Conservation (phyloP, 2,329 filamentous ascomycete species). For the Claviceps capensis region DNA sequence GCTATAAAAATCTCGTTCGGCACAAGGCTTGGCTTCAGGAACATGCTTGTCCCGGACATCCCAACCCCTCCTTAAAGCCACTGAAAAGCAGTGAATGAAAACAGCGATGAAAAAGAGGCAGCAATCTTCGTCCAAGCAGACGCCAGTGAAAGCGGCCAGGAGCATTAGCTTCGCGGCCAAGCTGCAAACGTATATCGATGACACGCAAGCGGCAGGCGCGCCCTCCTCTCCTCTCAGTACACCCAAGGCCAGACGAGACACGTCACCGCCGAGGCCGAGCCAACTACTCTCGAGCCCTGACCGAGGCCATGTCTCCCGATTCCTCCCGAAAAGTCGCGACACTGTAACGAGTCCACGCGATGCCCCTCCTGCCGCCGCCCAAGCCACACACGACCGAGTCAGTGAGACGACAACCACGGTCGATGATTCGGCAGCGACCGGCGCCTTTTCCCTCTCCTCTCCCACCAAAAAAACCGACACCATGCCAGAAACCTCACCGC, state of each 20-base stretch:
- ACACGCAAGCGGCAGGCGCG: neutral
- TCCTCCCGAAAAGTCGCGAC: slow-evolving; percentile 49
- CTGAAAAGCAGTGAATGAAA: no score
- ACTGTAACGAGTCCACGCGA: slow-evolving; percentile 49
- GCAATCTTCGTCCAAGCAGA: neutral
- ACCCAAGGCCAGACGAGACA: slow-evolving; percentile 26
- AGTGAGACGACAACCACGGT: neutral
- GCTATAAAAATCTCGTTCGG: no score
- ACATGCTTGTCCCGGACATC: no score
- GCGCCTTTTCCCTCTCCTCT: neutral
- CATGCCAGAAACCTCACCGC: slow-evolving; percentile 32
- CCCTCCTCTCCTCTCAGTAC: neutral
- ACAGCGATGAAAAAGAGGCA: no score
- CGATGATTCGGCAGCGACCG: neutral
- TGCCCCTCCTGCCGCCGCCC: slow-evolving; percentile 23
- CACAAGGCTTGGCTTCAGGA: no score
- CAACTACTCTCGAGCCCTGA: slow-evolving; percentile 29
- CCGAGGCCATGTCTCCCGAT: slow-evolving; percentile 37
- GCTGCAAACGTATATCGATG: neutral
- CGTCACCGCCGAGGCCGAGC: slow-evolving; percentile 26
- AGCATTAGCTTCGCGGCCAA: neutral
- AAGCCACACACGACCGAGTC: no score
- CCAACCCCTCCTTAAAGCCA: no score
- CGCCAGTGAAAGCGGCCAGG: neutral
- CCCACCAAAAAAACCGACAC: slow-evolving; percentile 2